Conservation (phyloP, 352 stramenopile genomes). For the Hyaloperonospora arabidopsidis region DNA sequence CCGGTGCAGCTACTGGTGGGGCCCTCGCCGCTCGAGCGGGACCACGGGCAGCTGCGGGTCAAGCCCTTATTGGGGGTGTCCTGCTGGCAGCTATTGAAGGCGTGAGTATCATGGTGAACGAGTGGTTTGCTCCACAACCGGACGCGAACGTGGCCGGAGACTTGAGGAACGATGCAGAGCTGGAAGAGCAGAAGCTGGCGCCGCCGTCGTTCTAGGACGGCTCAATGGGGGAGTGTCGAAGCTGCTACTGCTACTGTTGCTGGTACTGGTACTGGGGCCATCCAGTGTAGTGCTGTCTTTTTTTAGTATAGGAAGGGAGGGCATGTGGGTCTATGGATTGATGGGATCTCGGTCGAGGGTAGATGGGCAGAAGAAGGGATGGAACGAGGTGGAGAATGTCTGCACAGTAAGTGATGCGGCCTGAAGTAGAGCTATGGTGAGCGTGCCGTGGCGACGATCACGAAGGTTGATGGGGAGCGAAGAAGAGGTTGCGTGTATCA, state of each 20-base stretch:
- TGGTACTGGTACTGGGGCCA: too few relatives aligned
- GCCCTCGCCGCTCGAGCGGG: slow-evolving; percentile 92
- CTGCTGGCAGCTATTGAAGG: slow-evolving; percentile 96
- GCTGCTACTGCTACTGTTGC: not conserved
- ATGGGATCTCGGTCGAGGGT: slow-evolving; percentile 25
- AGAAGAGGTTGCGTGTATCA: slow-evolving; percentile 1
- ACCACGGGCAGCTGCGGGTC: slow-evolving; percentile 88
- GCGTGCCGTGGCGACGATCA: slow-evolving; percentile 10
- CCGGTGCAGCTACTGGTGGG: slow-evolving; percentile 93
- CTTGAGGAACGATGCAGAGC: slow-evolving; percentile 46
- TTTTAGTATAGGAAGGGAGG: slow-evolving; percentile 38
- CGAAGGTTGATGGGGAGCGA: slow-evolving; percentile 10
- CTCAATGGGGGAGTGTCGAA: slow-evolving; percentile 22
- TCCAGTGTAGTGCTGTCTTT: too few relatives aligned
- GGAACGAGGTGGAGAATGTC: slow-evolving; percentile 4
- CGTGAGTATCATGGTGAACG: slow-evolving; percentile 93
- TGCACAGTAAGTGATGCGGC: too few relatives aligned
- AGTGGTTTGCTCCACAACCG: slow-evolving; percentile 68
- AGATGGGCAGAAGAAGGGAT: slow-evolving; percentile 22
- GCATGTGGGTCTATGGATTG: slow-evolving; percentile 21
- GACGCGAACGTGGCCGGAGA: slow-evolving; percentile 35
- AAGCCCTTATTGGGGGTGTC: slow-evolving; percentile 92
- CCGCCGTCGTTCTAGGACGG: slow-evolving; percentile 68
- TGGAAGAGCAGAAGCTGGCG: slow-evolving; percentile 81
- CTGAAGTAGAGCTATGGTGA: slow-evolving; percentile 14